Evolutionary conservation across 2,329 filamentous ascomycete genomes (phyloP).

Genomic region (Epichloe coenophiala): DNA sequence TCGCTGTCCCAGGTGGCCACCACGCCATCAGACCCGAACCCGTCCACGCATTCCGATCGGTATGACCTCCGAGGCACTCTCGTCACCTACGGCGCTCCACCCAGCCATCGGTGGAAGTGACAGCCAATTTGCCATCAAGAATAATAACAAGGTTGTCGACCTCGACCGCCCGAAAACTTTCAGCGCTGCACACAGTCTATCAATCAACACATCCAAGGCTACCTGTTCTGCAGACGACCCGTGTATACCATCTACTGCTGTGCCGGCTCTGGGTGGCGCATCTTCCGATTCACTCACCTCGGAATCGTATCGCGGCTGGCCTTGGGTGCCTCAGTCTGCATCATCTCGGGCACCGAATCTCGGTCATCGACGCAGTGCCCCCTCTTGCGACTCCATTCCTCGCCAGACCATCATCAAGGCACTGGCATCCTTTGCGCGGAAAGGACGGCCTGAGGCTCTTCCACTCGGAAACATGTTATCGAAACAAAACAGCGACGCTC

Average conservation of each 20-base stretch:
- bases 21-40: background rate
- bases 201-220: slow-evolving; percentile 11
- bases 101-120: slow-evolving; percentile 28
- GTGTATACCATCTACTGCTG: slow-evolving; percentile 11
- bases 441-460: slow-evolving; percentile 48
- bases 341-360: slow-evolving; percentile 3
- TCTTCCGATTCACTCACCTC: slow-evolving; percentile 4
- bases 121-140: slow-evolving; percentile 7
- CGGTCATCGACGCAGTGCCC: slow-evolving; percentile 32
- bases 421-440: slow-evolving; percentile 52
- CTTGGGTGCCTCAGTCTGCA: background rate
- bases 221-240: slow-evolving; percentile 9
- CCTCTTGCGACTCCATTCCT: slow-evolving; percentile 52
- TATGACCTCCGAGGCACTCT: slow-evolving; percentile 22
- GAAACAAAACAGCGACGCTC: slow-evolving; percentile 23
- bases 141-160: slow-evolving; percentile 6
- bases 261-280: slow-evolving; percentile 15
- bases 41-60: slow-evolving; percentile 3
- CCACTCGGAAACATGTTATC: slow-evolving; percentile 48
- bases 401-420: slow-evolving; percentile 76
- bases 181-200: slow-evolving; percentile 8
- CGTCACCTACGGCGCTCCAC: slow-evolving; percentile 37
- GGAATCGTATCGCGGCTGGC: background rate
- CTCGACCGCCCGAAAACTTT: slow-evolving; percentile 10
- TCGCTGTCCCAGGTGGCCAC: background rate